These are phyloP conservation scores for Fagus crenata DNA, from an alignment of 306 rosid genomes.

Conservation along the genomic window DNA sequence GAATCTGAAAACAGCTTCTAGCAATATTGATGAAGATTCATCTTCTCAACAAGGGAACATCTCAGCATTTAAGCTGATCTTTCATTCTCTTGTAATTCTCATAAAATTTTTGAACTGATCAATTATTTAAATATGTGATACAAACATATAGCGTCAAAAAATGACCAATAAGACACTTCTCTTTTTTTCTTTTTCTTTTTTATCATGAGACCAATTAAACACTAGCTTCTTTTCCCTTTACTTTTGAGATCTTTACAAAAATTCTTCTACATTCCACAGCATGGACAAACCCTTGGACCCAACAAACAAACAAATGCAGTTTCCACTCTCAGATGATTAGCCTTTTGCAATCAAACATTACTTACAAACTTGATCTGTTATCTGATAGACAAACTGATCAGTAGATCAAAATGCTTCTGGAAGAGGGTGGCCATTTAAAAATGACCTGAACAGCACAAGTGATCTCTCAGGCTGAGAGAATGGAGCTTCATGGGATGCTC, in stretches of 20 bases:
- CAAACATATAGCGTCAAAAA: constrained; percentile 7
- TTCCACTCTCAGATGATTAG: constrained; percentile 27
- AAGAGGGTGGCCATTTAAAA: constrained; percentile 60
- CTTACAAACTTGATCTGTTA: constrained; percentile 44
- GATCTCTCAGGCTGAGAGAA: constrained; percentile 97
- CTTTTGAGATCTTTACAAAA: constrained; percentile 42
- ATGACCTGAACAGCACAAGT: constrained; percentile 72
- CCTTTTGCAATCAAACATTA: constrained; percentile 32
- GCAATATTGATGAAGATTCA: neutral
- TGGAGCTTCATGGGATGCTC: constrained; percentile 95
- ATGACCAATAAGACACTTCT: constrained; percentile 10
- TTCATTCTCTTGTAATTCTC: constrained; percentile 1
- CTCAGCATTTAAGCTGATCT: neutral
- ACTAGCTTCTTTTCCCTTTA: constrained; percentile 5
- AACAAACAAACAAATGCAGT: constrained; percentile 37
- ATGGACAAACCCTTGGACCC: constrained; percentile 27
- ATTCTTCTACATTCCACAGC: constrained; percentile 30
- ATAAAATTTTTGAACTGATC: neutral
- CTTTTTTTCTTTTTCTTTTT: neutral
- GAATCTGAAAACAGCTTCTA: constrained; percentile 5
- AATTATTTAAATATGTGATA: neutral
- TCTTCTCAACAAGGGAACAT: neutral
- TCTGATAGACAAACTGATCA: constrained; percentile 19
- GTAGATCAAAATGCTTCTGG: constrained; percentile 60
- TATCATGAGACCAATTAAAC: no score